Evolutionary conservation across 495 filamentous ascomycete species (phyloP).

Genomic region (Hypoxylon trugodes): DNA sequence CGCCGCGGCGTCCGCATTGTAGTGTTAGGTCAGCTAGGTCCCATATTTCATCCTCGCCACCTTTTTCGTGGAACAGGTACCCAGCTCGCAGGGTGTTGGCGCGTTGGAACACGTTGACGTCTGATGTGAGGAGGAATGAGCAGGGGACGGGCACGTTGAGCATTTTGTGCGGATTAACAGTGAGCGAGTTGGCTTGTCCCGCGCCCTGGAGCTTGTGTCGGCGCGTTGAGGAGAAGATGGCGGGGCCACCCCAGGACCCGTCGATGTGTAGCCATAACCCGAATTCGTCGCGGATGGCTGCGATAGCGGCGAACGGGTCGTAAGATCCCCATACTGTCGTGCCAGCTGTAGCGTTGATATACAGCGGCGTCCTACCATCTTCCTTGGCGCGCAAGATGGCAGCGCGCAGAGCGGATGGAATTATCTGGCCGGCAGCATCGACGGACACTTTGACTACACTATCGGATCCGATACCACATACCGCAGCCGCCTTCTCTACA

Average conservation of each 20-base stretch:
- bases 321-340: slow-evolving; percentile 93
- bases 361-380: slow-evolving; percentile 82
- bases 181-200: slow-evolving; percentile 78
- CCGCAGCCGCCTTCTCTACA: slow-evolving; percentile 90
- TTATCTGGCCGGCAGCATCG: slow-evolving; percentile 76
- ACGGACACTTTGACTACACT: slow-evolving; percentile 79
- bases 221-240: slow-evolving; percentile 75
- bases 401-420: slow-evolving; percentile 67
- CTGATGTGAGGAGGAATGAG: slow-evolving; percentile 82
- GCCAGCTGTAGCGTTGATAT: slow-evolving; percentile 94
- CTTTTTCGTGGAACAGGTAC: slow-evolving; percentile 80
- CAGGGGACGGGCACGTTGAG: slow-evolving; percentile 89
- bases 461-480: slow-evolving; percentile 80
- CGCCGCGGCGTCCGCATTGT: slow-evolving; percentile 88
- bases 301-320: slow-evolving; percentile 79
- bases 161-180: slow-evolving; percentile 97
- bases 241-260: slow-evolving; percentile 87
- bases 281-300: slow-evolving; percentile 72
- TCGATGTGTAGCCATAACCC: slow-evolving; percentile 92
- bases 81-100: slow-evolving; percentile 88
- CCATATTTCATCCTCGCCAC: slow-evolving; percentile 68
- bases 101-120: slow-evolving; percentile 75
- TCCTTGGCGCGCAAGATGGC: slow-evolving; percentile 64
- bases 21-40: slow-evolving; percentile 94
- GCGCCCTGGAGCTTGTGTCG: slow-evolving; percentile 71